These are phyloP conservation scores for Darksidea phi DNA, from an alignment of 495 filamentous ascomycete genomes.

Conservation along the genomic window DNA sequence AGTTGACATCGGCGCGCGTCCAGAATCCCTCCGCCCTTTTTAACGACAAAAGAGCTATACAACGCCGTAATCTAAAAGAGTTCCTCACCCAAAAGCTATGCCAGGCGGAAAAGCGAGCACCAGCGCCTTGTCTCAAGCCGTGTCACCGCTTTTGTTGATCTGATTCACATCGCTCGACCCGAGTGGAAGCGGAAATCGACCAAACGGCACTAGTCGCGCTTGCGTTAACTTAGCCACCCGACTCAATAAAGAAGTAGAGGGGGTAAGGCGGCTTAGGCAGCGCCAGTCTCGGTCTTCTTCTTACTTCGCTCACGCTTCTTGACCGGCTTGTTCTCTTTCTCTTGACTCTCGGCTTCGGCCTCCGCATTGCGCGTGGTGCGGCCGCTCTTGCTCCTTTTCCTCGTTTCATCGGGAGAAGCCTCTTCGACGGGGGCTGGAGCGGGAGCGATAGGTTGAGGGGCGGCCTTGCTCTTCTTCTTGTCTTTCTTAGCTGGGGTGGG, in stretches of 20 bases:
- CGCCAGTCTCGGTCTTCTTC: conserved; percentile 27
- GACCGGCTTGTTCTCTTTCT: conserved; percentile 5
- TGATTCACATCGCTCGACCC: not conserved
- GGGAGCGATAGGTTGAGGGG: conserved; percentile 14
- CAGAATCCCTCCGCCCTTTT: too few species aligned
- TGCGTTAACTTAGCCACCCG: not conserved
- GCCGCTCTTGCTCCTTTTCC: conserved; percentile 29
- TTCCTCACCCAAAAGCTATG: too few species aligned
- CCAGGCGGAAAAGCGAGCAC: too few species aligned
- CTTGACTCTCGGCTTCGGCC: not conserved
- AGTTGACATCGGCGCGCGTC: too few species aligned
- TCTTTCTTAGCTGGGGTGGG: conserved; percentile 17
- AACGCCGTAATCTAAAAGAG: too few species aligned
- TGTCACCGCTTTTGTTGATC: too few species aligned
- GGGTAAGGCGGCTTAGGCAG: conserved; percentile 1
- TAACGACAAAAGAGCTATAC: too few species aligned
- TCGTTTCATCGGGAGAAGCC: conserved; percentile 11
- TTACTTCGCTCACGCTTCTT: conserved; percentile 32
- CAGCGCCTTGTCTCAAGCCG: too few species aligned
- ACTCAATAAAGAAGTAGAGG: not conserved
- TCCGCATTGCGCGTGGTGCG: conserved; percentile 19
- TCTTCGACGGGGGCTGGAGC: conserved; percentile 18
- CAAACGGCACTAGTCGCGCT: not conserved
- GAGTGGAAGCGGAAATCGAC: not conserved
- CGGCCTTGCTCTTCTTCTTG: conserved; percentile 20